Evolutionary conservation across 345 rosid genomes (phyloP), one percentile per base, ranked within the genome.

Genomic region (Corchorus capsularis): DNA sequence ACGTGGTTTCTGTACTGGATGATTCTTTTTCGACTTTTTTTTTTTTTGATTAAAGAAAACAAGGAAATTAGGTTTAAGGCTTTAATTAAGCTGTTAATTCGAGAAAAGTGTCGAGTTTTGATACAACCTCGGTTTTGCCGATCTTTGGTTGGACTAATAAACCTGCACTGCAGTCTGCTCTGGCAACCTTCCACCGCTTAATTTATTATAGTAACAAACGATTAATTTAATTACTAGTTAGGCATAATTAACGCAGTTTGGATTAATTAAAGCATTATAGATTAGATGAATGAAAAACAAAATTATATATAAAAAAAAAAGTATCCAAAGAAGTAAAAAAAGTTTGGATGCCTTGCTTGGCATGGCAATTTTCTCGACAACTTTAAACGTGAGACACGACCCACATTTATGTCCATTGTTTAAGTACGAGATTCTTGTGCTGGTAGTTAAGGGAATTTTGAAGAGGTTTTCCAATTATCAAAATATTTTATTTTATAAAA

Each of bases 91-190:
- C 61, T 43, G 72, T 62, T 34, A 69, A 37, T 50, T 20, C 9
- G 17, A 72, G 32, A 41, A 63, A 60, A 50, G 78, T 32, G 27
- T 55, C 14, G 67, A 9, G 54, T 17, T 11, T 53, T 11, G 66
- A 64, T 72, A 53, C 73, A 76, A 35, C 76, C 83, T 76, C 80
- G 74, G 46, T 27, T 56, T 71, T 64, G 73, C 45, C 43, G 73
- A 59, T 69, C 27, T 61, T 63, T 55, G 75, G 75, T 68, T 73
- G 75, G 69, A 50, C 73, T 27, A 27, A 57, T 56, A 65, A 60
- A 10, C 19, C 35, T 0, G 32, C 9, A 7, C 1, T 20, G 50
- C 11, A 27, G 1, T 27, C 27, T 27, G 27, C 27, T 57, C 66
- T 55, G 15, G 13, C 54, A 13, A 6, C 72, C n/a, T 41, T 39